phyloP scores from a whole-genome alignment of 176 grass and related monocot genomes.

The Oryza meyeriana region DNA sequence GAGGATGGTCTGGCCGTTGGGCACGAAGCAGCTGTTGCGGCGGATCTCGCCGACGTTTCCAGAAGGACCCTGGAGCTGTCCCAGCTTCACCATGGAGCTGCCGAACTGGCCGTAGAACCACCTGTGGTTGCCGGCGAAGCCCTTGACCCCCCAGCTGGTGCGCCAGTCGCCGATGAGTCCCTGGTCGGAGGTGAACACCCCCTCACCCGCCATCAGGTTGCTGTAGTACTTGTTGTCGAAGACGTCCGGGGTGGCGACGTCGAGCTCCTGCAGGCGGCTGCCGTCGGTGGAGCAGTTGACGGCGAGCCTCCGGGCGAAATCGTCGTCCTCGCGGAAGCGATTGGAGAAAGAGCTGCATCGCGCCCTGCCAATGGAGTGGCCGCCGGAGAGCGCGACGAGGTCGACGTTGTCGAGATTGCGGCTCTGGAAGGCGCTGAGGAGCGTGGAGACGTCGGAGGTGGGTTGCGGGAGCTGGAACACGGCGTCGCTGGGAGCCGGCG shows the following conservation, averaged over 20 bases:
- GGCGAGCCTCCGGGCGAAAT: neutral
- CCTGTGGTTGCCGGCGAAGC: slow-evolving; percentile 25
- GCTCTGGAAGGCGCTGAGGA: slow-evolving; percentile 3
- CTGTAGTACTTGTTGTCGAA: slow-evolving; percentile 58
- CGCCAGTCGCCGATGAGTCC: neutral
- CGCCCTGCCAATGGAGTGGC: slow-evolving; percentile 33
- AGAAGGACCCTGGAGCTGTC: slow-evolving; percentile 22
- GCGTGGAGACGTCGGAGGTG: neutral
- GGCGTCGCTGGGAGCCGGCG: neutral
- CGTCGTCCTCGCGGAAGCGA: neutral
- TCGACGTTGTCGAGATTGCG: neutral
- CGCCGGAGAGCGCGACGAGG: slow-evolving; percentile 38
- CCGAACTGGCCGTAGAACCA: slow-evolving; percentile 54
- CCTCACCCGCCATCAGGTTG: slow-evolving; percentile 15
- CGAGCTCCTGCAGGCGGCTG: neutral
- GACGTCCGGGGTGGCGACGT: slow-evolving; percentile 1
- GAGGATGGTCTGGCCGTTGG: slow-evolving; percentile 9
- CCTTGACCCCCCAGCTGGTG: neutral
- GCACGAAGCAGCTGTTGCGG: slow-evolving; percentile 21
- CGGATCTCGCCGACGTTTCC: slow-evolving; percentile 49
- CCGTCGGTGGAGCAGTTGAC: neutral
- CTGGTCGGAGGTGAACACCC: slow-evolving; percentile 50
- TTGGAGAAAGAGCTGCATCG: slow-evolving; percentile 17
- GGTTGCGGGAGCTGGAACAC: slow-evolving; percentile 20
- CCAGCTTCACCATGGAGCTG: slow-evolving; percentile 44